Evolutionary conservation across 2,329 filamentous ascomycete genomes (phyloP), one percentile per base, ranked within the genome.

Genomic region (Coniochaeta ligniaria): DNA sequence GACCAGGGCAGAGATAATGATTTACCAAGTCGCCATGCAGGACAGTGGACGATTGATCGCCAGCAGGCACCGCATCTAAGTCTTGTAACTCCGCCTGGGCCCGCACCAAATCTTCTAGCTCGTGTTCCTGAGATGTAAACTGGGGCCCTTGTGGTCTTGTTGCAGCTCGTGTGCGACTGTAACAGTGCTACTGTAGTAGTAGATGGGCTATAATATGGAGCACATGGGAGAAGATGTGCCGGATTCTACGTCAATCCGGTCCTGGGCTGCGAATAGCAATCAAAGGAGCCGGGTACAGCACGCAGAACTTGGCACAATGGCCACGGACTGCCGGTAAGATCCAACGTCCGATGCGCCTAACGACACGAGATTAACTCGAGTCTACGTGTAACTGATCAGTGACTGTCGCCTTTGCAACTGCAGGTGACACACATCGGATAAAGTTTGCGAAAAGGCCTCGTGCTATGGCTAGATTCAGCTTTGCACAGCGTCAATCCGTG

Each of bases 181-280:
- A 20, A 52, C 14, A 31, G 28, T 11, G 22, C 5, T 52, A n/a
- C n/a, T n/a, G n/a, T n/a, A n/a, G n/a, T n/a, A n/a, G n/a, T n/a
- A n/a, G n/a, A n/a, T n/a, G n/a, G n/a, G n/a, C n/a, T n/a, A 50
- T 50, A 52, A 52, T 52, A 52, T 52, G 47, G 47, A 52, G 47
- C 47, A 12, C 16, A 43, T 47, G 43, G 41, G 12, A 26, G 7
- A 47, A 47, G 43, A 47, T 47, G 43, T 20, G 43, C 43, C 22
- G 43, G n/a, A 26, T 26, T 47, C 24, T n/a, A 52, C 47, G 22
- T 28, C 2, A 12, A n/a, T 17, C 47, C 28, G 24, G 47, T 52
- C 47, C 47, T 52, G 47, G 31, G 26, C 47, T 17, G 17, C 47
- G 47, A 26, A n/a, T 17, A 26, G 31, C 31, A 52, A 52, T 52